phyloP scores from a whole-genome alignment of 192 early-diverging fungal species.

The Lunasporangiospora selenospora region DNA sequence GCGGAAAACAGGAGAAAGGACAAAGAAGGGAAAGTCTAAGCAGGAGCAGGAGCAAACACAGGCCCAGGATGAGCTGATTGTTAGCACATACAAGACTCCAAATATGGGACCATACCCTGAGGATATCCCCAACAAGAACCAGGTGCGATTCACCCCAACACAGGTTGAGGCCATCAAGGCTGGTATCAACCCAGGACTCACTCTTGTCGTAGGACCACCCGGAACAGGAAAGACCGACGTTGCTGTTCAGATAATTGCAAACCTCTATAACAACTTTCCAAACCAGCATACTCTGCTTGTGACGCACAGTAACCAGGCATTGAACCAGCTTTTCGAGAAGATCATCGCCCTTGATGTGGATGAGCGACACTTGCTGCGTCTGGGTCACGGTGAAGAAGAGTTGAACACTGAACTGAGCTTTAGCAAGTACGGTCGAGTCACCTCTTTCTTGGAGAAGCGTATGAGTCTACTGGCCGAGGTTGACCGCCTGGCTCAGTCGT shows the following conservation, averaged over 20 bases:
- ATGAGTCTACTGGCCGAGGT: conserved; percentile 77
- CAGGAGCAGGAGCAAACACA: conserved; percentile 5
- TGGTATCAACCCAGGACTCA: conserved; percentile 87
- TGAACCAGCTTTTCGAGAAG: conserved; percentile 98
- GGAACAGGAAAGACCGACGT: conserved; percentile 99
- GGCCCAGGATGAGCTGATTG: conserved; percentile 58
- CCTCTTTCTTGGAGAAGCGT: conserved; percentile 90
- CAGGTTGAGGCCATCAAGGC: conserved; percentile 88
- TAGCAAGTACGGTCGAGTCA: conserved; percentile 93
- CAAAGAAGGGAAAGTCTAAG: conserved; percentile 45
- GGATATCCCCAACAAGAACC: conserved; percentile 71
- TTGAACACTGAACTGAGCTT: conserved; percentile 82
- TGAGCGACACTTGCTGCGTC: conserved; percentile 89
- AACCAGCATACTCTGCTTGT: conserved; percentile 91
- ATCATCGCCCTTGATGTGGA: conserved; percentile 93
- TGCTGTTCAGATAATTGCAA: conserved; percentile 95
- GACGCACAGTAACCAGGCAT: conserved; percentile 98
- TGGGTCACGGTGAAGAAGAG: conserved; percentile 96
- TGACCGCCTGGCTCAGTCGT: conserved; percentile 74
- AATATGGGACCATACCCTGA: conserved; percentile 82
- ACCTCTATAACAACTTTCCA: conserved; percentile 91
- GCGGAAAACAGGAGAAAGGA: conserved; percentile 50
- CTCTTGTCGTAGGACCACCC: conserved; percentile 96
- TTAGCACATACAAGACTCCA: conserved; percentile 65
- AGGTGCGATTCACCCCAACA: conserved; percentile 83